Evolutionary conservation across 2,329 filamentous ascomycete genomes (phyloP), one percentile per base, ranked within the genome.

Genomic region (Bertia moriformis): DNA sequence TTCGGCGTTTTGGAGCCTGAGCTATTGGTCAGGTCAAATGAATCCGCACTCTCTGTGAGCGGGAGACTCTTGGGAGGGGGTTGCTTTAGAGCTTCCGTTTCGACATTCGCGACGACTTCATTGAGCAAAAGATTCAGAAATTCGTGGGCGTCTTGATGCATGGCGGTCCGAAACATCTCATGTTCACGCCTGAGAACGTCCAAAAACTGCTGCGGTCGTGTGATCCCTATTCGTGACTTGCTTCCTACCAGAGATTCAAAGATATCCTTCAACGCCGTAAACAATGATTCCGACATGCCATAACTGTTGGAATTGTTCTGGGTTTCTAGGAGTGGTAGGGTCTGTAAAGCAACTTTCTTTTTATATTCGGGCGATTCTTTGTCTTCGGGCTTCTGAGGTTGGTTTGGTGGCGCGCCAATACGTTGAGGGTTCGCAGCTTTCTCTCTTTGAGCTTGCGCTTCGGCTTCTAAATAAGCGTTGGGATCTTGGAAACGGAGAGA

Each of bases 81-180:
- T 42, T 63, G 62, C 14, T 69, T 70, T 50, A 74, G 79, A 18
- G 87, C 82, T 49, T 88, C 85, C n/a, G 77, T 71, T 60, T 98
- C 91, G 18, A 98, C 87, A 51, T 89, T 93, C 37, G 87, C 75
- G 39, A 98, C 89, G 22, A 98, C 84, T 54, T 94, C 83, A 57
- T 98, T 98, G n/a, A 98, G 67, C 2, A 98, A 70, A 20, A 96
- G 65, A 43, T 93, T 93, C 49, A 96, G 75, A 48, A 98, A 98
- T 54, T 98, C 91, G 57, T 98, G 91, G 1, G 91, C 91, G 55
- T 98, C 91, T 56, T 98, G 91, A 57, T 98, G 91, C 84, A 95
- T 94, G 3, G 88, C 84, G 29, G 87, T 89, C 42, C 87, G 78
- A 52, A 98, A 98, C 81, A 94, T 88, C 57, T 98, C 91, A 55